A percentile compares a stretch with the other conserved stretches of the same genome.
phyloP scores from a whole-genome alignment of 441 rosid species.

The Breynia disticha region DNA sequence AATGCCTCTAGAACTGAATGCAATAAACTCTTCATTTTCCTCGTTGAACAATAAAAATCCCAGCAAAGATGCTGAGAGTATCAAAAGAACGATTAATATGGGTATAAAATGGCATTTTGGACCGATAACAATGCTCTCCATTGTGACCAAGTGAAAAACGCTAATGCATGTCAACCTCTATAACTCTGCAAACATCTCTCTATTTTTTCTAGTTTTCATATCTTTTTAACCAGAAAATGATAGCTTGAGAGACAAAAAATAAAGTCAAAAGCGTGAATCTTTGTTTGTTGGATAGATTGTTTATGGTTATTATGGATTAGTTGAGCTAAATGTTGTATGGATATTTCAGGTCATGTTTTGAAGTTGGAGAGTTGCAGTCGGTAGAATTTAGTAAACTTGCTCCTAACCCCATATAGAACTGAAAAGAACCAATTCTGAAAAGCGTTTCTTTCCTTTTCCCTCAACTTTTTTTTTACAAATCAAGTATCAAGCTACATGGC shows the following conservation, averaged over 20 bases:
- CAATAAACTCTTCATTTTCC: not conserved
- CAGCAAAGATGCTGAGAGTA: not conserved
- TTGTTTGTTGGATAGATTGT: not conserved
- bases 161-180: too few species aligned
- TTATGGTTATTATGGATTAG: not conserved
- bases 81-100: not conserved
- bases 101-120: not conserved
- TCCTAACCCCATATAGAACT: not conserved
- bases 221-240: too few species aligned
- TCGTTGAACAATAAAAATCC: slow-evolving; percentile 1
- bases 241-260: too few species aligned
- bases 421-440: not conserved
- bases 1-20: not conserved
- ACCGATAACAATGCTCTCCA: not conserved
- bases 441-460: not conserved
- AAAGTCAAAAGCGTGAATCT: too few species aligned
- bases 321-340: not conserved
- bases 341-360: not conserved
- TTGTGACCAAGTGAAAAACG: not conserved
- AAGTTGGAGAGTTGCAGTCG: not conserved
- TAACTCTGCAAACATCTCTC: too few species aligned
- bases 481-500: too few species aligned
- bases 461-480: too few species aligned
- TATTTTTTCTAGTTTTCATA: too few species aligned
- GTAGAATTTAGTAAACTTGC: not conserved